Evolutionary conservation across 2,329 filamentous ascomycete species (phyloP), one percentile per base, ranked within the genome.

Genomic region (Aureobasidium sp.): DNA sequence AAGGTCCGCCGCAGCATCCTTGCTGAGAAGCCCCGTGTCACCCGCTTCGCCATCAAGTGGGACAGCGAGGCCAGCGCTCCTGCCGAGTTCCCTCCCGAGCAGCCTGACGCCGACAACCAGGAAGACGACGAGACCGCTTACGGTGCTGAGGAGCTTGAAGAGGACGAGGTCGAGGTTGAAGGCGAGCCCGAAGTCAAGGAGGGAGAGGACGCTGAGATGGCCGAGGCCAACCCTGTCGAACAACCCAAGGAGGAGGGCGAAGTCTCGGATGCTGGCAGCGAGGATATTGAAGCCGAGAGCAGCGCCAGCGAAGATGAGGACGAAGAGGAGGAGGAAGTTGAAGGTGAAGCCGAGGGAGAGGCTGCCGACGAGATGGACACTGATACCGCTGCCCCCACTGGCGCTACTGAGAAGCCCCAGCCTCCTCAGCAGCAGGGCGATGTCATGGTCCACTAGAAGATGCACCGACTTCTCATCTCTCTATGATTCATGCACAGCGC

Each of bases 31-130:
- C 94, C 94, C 14, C 86, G 94, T 76, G 94, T 99, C 57, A 99
- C 94, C 33, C 86, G 94, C 66, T 99, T 99, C 72, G 91, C 92
- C 48, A 99, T 99, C 78, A 99, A 99, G 79, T 99, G 94, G 94
- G 94, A 99, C 73, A 94, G 90, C n/a, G 94, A 99, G 72, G 93
- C 92, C 67, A 94, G 91, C 73, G 94, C 94, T 33, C 94, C 94
- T 2, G 87, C 94, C 66, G 93, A 99, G 77, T 99, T 90, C 75
- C 94, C 94, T 33, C 95, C 94, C 64, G 94, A 99, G 74, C 94
- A 99, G 78, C 94, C 94, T 45, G 94, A 99, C 74, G 94, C 92
- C 59, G 95, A 99, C 71, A 82, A 88, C 48, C 82, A 84, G 57
- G 88, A 88, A 47, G 93, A 97, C 68, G 94, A 96, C 68, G 83